Conservation (phyloP, 345 rosid genomes). For the Populus euphratica region DNA sequence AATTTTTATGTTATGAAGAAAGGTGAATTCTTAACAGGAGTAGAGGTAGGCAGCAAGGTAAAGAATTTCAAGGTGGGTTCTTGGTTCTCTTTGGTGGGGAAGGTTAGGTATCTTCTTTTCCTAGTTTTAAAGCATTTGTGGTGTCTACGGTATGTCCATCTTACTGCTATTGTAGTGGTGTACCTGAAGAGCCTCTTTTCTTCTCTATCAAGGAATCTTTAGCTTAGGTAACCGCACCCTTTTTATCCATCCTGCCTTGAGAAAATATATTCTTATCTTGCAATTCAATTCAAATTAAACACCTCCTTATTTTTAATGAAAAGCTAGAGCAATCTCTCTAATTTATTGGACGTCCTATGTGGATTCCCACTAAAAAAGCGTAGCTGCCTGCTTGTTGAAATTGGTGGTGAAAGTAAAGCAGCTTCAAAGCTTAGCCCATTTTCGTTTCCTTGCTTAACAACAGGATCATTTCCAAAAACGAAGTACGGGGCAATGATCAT, state of each 20-base stretch:
- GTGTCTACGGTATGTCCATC: not conserved
- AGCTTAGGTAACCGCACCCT: not conserved
- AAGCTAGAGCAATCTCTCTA: too few species aligned
- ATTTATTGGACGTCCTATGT: too few species aligned
- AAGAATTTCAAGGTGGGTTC: not conserved
- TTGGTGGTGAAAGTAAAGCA: too few species aligned
- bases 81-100: slow-evolving; percentile 36
- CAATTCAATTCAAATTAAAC: too few species aligned
- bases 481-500: too few species aligned
- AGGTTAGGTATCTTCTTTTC: slow-evolving; percentile 82
- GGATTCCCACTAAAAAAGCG: too few species aligned
- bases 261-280: too few species aligned
- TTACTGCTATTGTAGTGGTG: too few species aligned
- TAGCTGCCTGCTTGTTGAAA: too few species aligned
- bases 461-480: not conserved
- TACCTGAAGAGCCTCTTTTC: not conserved
- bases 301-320: too few species aligned
- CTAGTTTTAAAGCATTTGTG: slow-evolving; percentile 37
- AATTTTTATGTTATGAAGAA: not conserved
- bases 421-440: too few species aligned
- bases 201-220: slow-evolving; percentile 22
- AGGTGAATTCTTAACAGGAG: not conserved
- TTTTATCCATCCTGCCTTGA: not conserved
- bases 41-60: not conserved
- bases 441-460: too few species aligned